Conservation (phyloP, 371 early-diverging fungal genomes). For the Mortierella sp. region DNA sequence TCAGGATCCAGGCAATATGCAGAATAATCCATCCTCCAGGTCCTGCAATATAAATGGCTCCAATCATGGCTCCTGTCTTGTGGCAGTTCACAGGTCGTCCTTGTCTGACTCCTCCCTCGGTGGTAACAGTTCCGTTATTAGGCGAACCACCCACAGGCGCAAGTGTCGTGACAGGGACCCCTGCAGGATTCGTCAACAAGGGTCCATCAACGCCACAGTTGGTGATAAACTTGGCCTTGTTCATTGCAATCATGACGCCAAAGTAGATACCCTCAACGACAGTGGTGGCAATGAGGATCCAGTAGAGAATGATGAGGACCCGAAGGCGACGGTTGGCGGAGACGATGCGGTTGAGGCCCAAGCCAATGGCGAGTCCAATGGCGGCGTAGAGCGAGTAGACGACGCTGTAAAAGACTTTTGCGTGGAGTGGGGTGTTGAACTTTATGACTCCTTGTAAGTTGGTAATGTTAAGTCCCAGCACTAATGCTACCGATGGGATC, state of each 20-base stretch:
- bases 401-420: constrained; percentile 35
- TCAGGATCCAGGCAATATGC: constrained; percentile 45
- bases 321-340: constrained; percentile 15
- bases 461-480: constrained; percentile 34
- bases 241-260: constrained; percentile 41
- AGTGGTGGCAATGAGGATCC: constrained; percentile 35
- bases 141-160: background rate
- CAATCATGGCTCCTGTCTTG: constrained; percentile 16
- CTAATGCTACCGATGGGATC: constrained; percentile 43
- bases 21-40: constrained; percentile 51
- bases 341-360: background rate
- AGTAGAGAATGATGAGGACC: constrained; percentile 36
- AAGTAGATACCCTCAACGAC: constrained; percentile 49
- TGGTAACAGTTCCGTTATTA: background rate
- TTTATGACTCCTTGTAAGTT: constrained; percentile 15
- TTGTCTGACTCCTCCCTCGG: background rate
- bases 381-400: constrained; percentile 37
- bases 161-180: too few species aligned
- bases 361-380: constrained; percentile 22
- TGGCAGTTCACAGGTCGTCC: constrained; percentile 1
- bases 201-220: constrained; percentile 24
- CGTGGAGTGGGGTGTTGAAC: constrained; percentile 29
- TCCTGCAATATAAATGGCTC: constrained; percentile 33
- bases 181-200: background rate
- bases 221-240: constrained; percentile 36